Percentiles rank a stretch among this genome's conserved stretches.
These are phyloP conservation scores for Xylogone sp. DNA, from an alignment of 2,329 filamentous ascomycete species.

Conservation along the genomic window DNA sequence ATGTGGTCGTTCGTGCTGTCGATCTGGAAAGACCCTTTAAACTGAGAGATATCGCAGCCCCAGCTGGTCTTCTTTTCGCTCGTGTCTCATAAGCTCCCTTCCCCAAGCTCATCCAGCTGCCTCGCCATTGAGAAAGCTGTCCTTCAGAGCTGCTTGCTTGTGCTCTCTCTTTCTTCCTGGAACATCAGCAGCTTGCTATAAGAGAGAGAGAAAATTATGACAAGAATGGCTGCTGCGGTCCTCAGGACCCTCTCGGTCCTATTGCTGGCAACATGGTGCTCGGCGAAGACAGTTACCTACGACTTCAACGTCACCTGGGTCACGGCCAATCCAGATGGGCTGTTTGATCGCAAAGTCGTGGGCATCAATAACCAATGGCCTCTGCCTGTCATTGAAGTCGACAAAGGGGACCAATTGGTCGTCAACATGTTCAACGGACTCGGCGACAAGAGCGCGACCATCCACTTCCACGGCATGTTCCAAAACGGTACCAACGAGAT, in stretches of 20 bases:
- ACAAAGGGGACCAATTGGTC: conserved; percentile 53
- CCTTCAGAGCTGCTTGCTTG: no score
- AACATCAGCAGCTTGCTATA: no score
- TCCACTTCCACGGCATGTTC: conserved; percentile 45
- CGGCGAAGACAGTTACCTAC: conserved; percentile 45
- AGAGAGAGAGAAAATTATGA: no score
- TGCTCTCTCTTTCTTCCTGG: no score
- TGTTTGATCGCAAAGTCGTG: conserved; percentile 61
- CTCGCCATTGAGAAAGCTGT: no score
- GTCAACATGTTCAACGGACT: conserved; percentile 33
- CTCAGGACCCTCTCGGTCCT: conserved; percentile 51
- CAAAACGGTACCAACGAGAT: conserved; percentile 35
- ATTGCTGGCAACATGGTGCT: conserved; percentile 57
- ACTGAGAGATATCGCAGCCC: no score
- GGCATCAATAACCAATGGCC: conserved; percentile 78
- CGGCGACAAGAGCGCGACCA: conserved; percentile 32
- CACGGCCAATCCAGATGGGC: conserved; percentile 66
- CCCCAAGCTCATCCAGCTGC: no score
- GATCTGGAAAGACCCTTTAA: no score
- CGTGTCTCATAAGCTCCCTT: no score
- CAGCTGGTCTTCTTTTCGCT: no score
- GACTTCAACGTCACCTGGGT: conserved; percentile 72
- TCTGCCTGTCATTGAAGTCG: conserved; percentile 60
- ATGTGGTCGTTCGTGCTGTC: no score
- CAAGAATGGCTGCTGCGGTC: conserved; percentile 36